Evolutionary conservation across 176 grass and related monocot genomes (phyloP), one percentile per base, ranked within the genome.

Genomic region (Leersia perrieri): DNA sequence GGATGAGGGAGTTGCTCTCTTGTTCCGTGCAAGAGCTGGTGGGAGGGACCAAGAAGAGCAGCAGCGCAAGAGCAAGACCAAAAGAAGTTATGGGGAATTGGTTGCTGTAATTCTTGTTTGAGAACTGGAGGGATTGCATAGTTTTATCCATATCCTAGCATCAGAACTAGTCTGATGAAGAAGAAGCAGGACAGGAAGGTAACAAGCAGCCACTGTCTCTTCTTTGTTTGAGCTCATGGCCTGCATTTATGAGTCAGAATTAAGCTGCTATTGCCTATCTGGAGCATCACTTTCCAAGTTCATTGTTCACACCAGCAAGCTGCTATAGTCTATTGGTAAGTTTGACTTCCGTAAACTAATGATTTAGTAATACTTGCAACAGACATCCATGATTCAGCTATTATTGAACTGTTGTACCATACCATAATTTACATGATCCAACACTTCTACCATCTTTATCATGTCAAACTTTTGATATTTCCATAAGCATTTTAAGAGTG

Each of bases 1-100:
- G 66, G 20, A 85, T 41, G 11, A 91, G 85, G 29, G 84, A 87
- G 68, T 51, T 62, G 27, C 49, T 84, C 30, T 87, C 89, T 63
- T 85, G 69, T 64, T 51, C 67, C 1, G 75, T 80, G 80, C 74
- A 90, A n/a, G 36, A 63, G 63, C 51, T 75, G 9, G 35, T 15
- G 2, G 36, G 78, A 15, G 78, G 61, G 15, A 57, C 68, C 27
- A 87, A 78, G 47, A 41, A 82, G 65, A 78, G 60, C 47, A 90
- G 72, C 63, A 86, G 62, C 58, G 72, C 0, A 51, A 82, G 66
- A 11, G 49, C 20, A 34, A 83, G 9, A 29, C 28, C 60, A 31
- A 82, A 7, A 44, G 22, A 78, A 11, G 27, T 16, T 64, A 47
- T 22, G 13, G 66, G 4, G 38, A 64, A 33, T 22, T 26, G 47